A percentile compares a stretch with the other conserved stretches of the same genome.
These are phyloP conservation scores for Terana coerulea DNA, from an alignment of 768 basidiomycete genomes.

Conservation along the genomic window DNA sequence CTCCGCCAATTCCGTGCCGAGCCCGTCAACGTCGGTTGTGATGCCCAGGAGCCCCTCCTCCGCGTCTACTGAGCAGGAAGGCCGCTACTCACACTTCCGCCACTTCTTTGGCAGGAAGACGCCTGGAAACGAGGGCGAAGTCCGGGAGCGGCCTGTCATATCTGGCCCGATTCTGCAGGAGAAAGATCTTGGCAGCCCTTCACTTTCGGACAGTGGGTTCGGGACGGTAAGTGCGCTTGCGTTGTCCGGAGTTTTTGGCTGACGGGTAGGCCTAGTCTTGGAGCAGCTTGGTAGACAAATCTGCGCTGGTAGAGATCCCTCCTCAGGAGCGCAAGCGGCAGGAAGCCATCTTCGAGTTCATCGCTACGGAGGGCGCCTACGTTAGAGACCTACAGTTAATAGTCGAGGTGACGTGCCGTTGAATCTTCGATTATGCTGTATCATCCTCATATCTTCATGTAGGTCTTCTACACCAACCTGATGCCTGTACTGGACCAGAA, in stretches of 20 bases:
- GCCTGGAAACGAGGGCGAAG: slow-evolving; percentile 44
- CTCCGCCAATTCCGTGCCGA: slow-evolving; percentile 23
- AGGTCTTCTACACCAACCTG: slow-evolving; percentile 87
- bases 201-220: slow-evolving; percentile 56
- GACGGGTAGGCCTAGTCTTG: slow-evolving; percentile 56
- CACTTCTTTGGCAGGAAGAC: slow-evolving; percentile 62
- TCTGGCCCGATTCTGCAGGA: slow-evolving; percentile 59
- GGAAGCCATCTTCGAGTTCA: slow-evolving; percentile 95
- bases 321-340: slow-evolving; percentile 78
- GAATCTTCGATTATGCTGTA: not conserved
- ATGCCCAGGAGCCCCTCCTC: slow-evolving; percentile 17
- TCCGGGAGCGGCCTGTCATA: slow-evolving; percentile 46
- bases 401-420: slow-evolving; percentile 62
- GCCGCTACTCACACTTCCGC: slow-evolving; percentile 44
- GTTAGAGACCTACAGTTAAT: slow-evolving; percentile 90
- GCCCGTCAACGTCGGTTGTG: slow-evolving; percentile 20
- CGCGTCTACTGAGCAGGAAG: slow-evolving; percentile 6
- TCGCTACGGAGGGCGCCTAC: slow-evolving; percentile 85
- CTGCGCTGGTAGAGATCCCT: slow-evolving; percentile 79
- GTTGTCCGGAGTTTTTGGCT: not conserved
- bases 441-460: not conserved
- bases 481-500: slow-evolving; percentile 68
- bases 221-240: slow-evolving; percentile 47
- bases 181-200: slow-evolving; percentile 28
- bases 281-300: slow-evolving; percentile 87